Evolutionary conservation across 192 early-diverging fungal species (phyloP), one percentile per base, ranked within the genome.

Genomic region (Radiomyces spectabilis): DNA sequence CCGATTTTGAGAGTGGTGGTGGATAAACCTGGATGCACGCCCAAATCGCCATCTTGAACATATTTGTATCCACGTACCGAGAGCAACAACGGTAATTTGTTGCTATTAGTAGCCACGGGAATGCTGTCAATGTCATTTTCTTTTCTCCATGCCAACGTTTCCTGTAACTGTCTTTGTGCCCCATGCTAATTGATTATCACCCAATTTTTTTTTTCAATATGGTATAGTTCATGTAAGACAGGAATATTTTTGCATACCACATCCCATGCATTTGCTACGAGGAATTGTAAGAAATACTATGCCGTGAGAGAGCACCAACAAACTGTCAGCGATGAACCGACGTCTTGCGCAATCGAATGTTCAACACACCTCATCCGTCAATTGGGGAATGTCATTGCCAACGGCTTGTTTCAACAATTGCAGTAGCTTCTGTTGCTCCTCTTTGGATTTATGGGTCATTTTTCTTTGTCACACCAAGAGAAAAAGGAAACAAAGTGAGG

Each of bases 11-110:
- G 64, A 37, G 80, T 71, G 41, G 68, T 66, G 12, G 83, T 81
- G 10, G 78, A 75, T 10, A 83, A 68, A 37, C 61, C 68, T 2
- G 70, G 64, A 22, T 66, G 66, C 0, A 73, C 63, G 26, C 74
- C 74, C n/a, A 83, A 65, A 59, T 86, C 83, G 18, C 68, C 66
- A 45, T 86, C 85, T 19, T 80, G 70, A 1, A 86, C 65, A 15
- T 80, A 69, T 44, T 67, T 51, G 55, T 78, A 83, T 6, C 85
- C 85, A 26, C 85, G 79, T n/a, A 82, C 72, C 30, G 76, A 69
- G 37, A 82, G 82, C 38, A 83, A 75, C 42, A 76, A 61, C 5
- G 83, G 80, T 30, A 75, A 60, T 5, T 45, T 57, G 53, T 83
- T 83, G 34, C 72, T 63, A 29, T 73, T 51, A 43, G 67, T 57